Percentiles rank a stretch among this genome's conserved stretches.
phyloP scores from a whole-genome alignment of 2,329 filamentous ascomycete species.

The Gyromitra esculenta region DNA sequence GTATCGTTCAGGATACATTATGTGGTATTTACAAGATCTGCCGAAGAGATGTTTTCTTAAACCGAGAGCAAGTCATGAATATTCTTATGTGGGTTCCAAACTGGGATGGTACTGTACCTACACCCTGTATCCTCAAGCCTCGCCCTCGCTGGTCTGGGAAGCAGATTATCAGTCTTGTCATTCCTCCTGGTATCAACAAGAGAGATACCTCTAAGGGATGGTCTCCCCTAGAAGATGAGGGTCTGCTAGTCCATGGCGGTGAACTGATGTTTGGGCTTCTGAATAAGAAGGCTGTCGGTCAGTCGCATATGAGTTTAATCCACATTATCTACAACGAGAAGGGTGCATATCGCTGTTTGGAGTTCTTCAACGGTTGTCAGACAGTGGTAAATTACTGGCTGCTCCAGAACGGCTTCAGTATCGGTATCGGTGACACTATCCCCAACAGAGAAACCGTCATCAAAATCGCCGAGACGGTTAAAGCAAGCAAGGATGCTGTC shows the following conservation, averaged over 20 bases:
- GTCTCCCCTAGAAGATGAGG: slow-evolving; percentile 76
- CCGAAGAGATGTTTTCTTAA: slow-evolving; percentile 88
- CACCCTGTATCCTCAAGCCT: slow-evolving; percentile 93
- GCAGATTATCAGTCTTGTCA: slow-evolving; percentile 92
- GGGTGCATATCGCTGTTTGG: slow-evolving; percentile 83
- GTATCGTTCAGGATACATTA: slow-evolving; percentile 97
- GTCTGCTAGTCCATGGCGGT: slow-evolving; percentile 83
- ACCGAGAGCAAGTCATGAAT: slow-evolving; percentile 93
- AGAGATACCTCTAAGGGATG: slow-evolving; percentile 71
- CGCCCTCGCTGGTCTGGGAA: slow-evolving; percentile 96
- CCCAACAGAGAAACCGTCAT: slow-evolving; percentile 85
- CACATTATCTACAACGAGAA: slow-evolving; percentile 97
- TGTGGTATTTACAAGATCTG: slow-evolving; percentile 98
- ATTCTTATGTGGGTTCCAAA: slow-evolving; percentile 96
- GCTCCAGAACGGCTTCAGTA: slow-evolving; percentile 93
- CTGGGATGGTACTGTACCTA: slow-evolving; percentile 94
- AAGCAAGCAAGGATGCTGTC: slow-evolving; percentile 82
- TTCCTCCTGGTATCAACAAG: slow-evolving; percentile 85
- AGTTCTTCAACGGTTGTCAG: slow-evolving; percentile 95
- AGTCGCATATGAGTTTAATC: slow-evolving; percentile 86
- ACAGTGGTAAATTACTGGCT: slow-evolving; percentile 98
- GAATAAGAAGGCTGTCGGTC: slow-evolving; percentile 93
- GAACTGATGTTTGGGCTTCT: slow-evolving; percentile 90
- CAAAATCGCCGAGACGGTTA: slow-evolving; percentile 83
- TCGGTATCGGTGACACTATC: slow-evolving; percentile 97